These are phyloP conservation scores for Suhomyces panamericanus DNA, from an alignment of 1,139 yeast species.

Conservation along the genomic window DNA sequence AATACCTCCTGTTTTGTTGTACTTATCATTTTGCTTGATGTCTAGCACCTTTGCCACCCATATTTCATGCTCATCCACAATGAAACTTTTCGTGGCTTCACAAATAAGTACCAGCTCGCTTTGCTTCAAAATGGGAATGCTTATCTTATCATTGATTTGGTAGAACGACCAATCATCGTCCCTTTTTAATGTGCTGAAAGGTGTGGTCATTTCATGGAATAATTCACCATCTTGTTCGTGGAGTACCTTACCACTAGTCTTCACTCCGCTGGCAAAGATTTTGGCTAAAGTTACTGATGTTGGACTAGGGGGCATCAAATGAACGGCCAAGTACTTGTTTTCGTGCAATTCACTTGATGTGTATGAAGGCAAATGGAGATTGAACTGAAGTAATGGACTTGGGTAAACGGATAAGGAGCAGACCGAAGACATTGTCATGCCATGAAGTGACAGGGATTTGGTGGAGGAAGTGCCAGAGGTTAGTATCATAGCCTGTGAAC, in stretches of 20 bases:
- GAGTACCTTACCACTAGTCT: conserved; percentile 20
- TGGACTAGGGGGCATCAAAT: conserved; percentile 61
- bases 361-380: conserved; percentile 77
- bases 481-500: conserved; percentile 48
- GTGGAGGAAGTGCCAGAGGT: conserved; percentile 25
- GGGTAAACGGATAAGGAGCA: conserved; percentile 77
- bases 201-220: conserved; percentile 51
- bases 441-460: conserved; percentile 42
- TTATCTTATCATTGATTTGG: conserved; percentile 20
- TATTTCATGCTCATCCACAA: conserved; percentile 78
- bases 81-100: conserved; percentile 50
- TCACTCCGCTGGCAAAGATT: conserved; percentile 61
- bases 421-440: conserved; percentile 81
- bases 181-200: conserved; percentile 39
- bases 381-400: conserved; percentile 72
- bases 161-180: conserved; percentile 32
- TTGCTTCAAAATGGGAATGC: conserved; percentile 58
- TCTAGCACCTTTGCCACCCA: conserved; percentile 77
- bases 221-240: conserved; percentile 36
- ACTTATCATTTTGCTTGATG: conserved; percentile 35
- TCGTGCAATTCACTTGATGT: conserved; percentile 67
- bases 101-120: conserved; percentile 70
- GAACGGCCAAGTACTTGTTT: conserved; percentile 63
- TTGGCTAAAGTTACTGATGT: conserved; percentile 56
- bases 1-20: conserved; percentile 52